Conservation (phyloP, 352 stramenopile genomes). For the Pythium monospermum region DNA sequence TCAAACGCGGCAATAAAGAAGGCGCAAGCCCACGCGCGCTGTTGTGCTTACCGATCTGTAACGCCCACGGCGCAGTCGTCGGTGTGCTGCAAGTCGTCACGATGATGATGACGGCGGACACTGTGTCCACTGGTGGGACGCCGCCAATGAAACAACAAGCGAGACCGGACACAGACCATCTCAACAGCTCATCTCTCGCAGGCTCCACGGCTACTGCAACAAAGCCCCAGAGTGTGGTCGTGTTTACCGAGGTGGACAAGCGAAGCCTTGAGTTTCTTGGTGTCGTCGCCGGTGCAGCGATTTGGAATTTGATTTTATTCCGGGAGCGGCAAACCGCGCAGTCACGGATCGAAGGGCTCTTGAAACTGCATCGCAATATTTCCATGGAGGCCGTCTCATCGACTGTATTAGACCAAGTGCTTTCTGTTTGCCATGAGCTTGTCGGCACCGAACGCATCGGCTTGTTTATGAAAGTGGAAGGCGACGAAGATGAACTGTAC, state of each 20-base stretch:
- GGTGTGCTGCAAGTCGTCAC: constrained; percentile 46
- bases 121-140: not conserved
- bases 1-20: constrained; percentile 24
- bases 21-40: constrained; percentile 37
- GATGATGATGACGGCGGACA: constrained; percentile 6
- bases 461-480: constrained; percentile 65
- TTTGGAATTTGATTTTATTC: constrained; percentile 65
- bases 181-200: too few species aligned
- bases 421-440: constrained; percentile 68
- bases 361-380: constrained; percentile 70
- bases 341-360: constrained; percentile 58
- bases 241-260: constrained; percentile 41
- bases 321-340: constrained; percentile 60
- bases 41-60: constrained; percentile 61
- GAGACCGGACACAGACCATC: too few species aligned
- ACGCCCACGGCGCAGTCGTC: constrained; percentile 54
- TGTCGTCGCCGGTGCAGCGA: constrained; percentile 49
- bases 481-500: constrained; percentile 58
- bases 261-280: constrained; percentile 51
- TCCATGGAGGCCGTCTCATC: constrained; percentile 61
- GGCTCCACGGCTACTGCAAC: not conserved
- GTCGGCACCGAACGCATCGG: constrained; percentile 59
- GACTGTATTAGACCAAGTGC: constrained; percentile 51
- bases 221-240: not conserved
- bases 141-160: too few species aligned